Evolutionary conservation across 2,329 filamentous ascomycete genomes (phyloP).

Genomic region (Cryphonectria parasitica): DNA sequence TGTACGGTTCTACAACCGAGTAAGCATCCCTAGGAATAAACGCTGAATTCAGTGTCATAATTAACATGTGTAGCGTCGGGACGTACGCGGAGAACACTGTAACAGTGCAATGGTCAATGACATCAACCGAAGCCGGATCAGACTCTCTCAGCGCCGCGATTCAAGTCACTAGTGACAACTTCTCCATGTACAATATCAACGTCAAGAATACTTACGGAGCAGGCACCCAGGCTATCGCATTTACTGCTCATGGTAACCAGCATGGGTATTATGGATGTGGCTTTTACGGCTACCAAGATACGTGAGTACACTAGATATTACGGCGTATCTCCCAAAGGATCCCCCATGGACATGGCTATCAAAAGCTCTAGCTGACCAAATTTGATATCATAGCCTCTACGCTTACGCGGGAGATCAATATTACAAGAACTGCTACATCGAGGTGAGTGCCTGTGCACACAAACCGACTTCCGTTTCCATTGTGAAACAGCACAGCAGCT

Average conservation of each 20-base stretch:
- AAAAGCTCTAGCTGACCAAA: not conserved
- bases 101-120: slow-evolving; percentile 39
- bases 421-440: slow-evolving; percentile 15
- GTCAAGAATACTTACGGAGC: slow-evolving; percentile 41
- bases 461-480: not conserved
- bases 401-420: slow-evolving; percentile 40
- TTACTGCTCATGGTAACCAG: slow-evolving; percentile 36
- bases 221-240: slow-evolving; percentile 40
- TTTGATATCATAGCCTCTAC: slow-evolving; percentile 31
- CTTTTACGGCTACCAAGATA: slow-evolving; percentile 42
- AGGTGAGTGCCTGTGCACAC: slow-evolving; percentile 14
- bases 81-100: slow-evolving; percentile 39
- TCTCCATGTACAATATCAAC: slow-evolving; percentile 42
- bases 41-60: not conserved
- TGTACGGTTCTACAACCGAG: slow-evolving; percentile 40
- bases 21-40: slow-evolving; percentile 17
- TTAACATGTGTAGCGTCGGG: not conserved
- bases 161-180: slow-evolving; percentile 36
- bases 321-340: not conserved
- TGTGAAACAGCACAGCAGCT: not conserved
- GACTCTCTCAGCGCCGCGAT: slow-evolving; percentile 39
- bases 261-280: slow-evolving; percentile 42
- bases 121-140: slow-evolving; percentile 37
- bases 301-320: slow-evolving; percentile 23
- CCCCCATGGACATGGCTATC: not conserved